Evolutionary conservation across 352 stramenopile species (phyloP), one percentile per base, ranked within the genome.

Genomic region (Phytophthora citricola): DNA sequence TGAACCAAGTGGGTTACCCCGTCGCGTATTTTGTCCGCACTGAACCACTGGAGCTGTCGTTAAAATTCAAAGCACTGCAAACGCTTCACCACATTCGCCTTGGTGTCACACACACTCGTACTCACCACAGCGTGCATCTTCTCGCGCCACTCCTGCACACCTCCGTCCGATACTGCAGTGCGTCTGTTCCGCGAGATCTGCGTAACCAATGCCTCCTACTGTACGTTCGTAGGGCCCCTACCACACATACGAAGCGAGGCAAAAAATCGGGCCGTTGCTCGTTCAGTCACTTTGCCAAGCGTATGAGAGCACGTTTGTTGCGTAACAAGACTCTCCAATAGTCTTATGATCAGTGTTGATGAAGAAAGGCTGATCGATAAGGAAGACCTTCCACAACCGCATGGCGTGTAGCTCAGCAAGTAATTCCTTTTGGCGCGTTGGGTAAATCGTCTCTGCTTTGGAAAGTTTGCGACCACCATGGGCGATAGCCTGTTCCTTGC

Each of bases 401-500:
- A 43, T 43, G 10, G 38, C 38, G 17, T 43, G 38, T 17, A 43
- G 10, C 11, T 3, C 3, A 5, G 38, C 2, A n/a, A 43, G 38
- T 6, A 20, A 15, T 17, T 43, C 38, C 17, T 43, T 43, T 15
- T 43, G 10, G 1, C 38, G 10, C 11, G 44, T 55, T 15, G 32
- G 43, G 36, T 43, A 55, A n/a, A 63, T 44, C 22, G 10, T 46
- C 14, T 63, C 44, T 17, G 44, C 44, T 26, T 8, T 4, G 15
- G 17, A 41, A 8, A 63, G 34, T 29, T 62, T 62, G 1, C 43
- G 29, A 7, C 54, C 43, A n/a, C 43, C 43, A 26, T 47, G 54
- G 7, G 55, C 32, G 17, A 63, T 55, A 20, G 48, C 40, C 22
- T n/a, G 14, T 10, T 63, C 44, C 1, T n/a, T 22, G 26, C 45